Base-by-base conservation (phyloP, 179 eudicot species). In the Corrigiola litoralis region DNA sequence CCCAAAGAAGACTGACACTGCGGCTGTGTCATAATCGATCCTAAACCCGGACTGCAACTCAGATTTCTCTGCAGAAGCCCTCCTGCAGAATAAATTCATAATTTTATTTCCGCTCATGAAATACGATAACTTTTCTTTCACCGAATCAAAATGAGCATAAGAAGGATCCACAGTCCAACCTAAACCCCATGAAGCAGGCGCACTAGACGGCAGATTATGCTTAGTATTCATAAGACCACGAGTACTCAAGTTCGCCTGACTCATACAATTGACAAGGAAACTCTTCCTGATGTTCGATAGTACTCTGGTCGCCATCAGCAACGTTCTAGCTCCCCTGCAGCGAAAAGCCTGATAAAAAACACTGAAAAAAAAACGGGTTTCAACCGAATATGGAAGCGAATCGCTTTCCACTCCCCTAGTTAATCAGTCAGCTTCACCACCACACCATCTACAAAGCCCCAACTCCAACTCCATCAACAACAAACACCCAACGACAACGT, bases 281-380 rank as follows among this genome's bases (percentile, higher is more conserved):
- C 62, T 77, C 71, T 71, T 88, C 75, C 72, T 73, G 36, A 68
- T 47, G 28, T 61, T 65, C 40, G 81, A 66, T 67, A 86, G 64
- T 54, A 79, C 84, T 79, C 85, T 82, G 61, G 85, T 67, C 54
- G 92, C 85, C 96, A 88, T 88, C 57, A 20, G 44, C 7, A 48
- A 63, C 40, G n/a, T 68, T 75, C 46, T 71, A 38, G 32, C 61
- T 47, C 47, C 24, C 4, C 65, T 58, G 64, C 66, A 56, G 65
- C 17, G 50, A 17, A 16, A 55, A 13, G 21, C 5, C 28, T 4
- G 17, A 13, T 17, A 37, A 66, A 66, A 21, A 67, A 20, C 57
- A 40, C 3, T 21, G n/a, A 31, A 41, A 0, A 21, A 37, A 16
- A 36, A 52, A 52, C 24, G 2, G 17, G 10, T 57, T 36, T 28